Conservation (phyloP, 108 stramenopile genomes). For the Asterionellopsis glacialis region DNA sequence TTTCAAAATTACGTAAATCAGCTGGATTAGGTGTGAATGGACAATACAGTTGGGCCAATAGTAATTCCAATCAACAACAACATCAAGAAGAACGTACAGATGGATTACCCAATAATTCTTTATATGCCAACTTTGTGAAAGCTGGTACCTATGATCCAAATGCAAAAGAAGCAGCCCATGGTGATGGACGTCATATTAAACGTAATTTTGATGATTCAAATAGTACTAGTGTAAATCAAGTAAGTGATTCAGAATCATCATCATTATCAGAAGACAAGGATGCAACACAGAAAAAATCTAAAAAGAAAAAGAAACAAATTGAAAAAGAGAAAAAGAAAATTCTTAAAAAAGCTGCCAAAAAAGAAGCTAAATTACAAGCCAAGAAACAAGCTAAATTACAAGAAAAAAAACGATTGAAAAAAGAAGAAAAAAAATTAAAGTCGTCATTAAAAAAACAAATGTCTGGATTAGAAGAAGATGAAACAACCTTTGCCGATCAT, state of each 20-base stretch:
- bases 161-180: slow-evolving; percentile 26
- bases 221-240: slow-evolving; percentile 1
- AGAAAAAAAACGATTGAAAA: slow-evolving; percentile 41
- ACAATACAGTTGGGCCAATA: slow-evolving; percentile 41
- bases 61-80: slow-evolving; percentile 6
- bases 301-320: slow-evolving; percentile 15
- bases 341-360: slow-evolving; percentile 47
- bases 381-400: slow-evolving; percentile 61
- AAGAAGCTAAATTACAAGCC: slow-evolving; percentile 55
- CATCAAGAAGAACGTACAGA: slow-evolving; percentile 22
- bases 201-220: slow-evolving; percentile 68
- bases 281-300: slow-evolving; percentile 7
- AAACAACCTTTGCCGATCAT: too few relatives aligned
- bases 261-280: slow-evolving; percentile 4
- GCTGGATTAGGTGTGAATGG: slow-evolving; percentile 49
- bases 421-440: slow-evolving; percentile 12
- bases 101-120: slow-evolving; percentile 75
- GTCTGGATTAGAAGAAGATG: too few relatives aligned
- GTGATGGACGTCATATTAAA: slow-evolving; percentile 78
- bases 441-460: slow-evolving; percentile 7
- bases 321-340: slow-evolving; percentile 35
- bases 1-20: slow-evolving; percentile 58
- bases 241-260: slow-evolving; percentile 11
- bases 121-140: slow-evolving; percentile 71
- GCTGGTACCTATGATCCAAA: slow-evolving; percentile 64